A percentile compares a stretch with the other conserved stretches of the same genome.
Conservation (phyloP, 2,329 filamentous ascomycete species). For the Aureobasidium subglaciale region DNA sequence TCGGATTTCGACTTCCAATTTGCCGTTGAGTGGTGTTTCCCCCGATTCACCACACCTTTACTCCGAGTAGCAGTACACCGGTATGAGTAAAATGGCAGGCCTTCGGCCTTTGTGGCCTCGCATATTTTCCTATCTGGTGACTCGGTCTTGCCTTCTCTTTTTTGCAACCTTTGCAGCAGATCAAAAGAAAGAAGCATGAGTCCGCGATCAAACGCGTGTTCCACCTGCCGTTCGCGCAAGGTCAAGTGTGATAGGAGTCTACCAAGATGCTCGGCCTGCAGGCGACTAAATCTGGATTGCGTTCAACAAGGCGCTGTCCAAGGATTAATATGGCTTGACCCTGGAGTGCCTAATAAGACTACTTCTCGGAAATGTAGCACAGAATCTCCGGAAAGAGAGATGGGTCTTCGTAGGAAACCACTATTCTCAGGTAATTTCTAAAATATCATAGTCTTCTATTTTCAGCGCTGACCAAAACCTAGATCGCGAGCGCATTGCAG, state of each 20-base stretch:
- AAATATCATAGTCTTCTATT: background rate
- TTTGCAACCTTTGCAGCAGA: conserved; percentile 2
- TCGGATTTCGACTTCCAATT: conserved; percentile 14
- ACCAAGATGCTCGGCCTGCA: conserved; percentile 14
- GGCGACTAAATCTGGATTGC: conserved; percentile 10
- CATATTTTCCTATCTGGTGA: conserved; percentile 3
- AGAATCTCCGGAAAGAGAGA: conserved; percentile 10
- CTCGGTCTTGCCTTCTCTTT: conserved; percentile 12
- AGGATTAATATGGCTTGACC: conserved; percentile 13
- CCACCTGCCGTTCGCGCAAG: conserved; percentile 12
- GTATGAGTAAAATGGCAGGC: conserved; percentile 13
- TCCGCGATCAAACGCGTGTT: conserved; percentile 12
- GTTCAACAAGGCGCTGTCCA: conserved; percentile 14
- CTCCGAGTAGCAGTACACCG: conserved; percentile 9
- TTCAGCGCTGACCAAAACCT: background rate
- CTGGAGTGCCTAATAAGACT: conserved; percentile 1
- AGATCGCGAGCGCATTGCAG: conserved; percentile 9
- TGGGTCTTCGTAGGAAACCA: conserved; percentile 9
- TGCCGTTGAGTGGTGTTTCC: background rate
- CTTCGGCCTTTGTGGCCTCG: conserved; percentile 13
- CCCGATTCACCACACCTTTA: background rate
- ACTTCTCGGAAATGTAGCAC: conserved; percentile 8
- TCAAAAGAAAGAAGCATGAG: conserved; percentile 4
- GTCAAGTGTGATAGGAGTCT: conserved; percentile 14
- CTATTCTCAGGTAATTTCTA: background rate